Evolutionary conservation across 2,329 filamentous ascomycete species (phyloP).

Genomic region (Exserohilum turcica): DNA sequence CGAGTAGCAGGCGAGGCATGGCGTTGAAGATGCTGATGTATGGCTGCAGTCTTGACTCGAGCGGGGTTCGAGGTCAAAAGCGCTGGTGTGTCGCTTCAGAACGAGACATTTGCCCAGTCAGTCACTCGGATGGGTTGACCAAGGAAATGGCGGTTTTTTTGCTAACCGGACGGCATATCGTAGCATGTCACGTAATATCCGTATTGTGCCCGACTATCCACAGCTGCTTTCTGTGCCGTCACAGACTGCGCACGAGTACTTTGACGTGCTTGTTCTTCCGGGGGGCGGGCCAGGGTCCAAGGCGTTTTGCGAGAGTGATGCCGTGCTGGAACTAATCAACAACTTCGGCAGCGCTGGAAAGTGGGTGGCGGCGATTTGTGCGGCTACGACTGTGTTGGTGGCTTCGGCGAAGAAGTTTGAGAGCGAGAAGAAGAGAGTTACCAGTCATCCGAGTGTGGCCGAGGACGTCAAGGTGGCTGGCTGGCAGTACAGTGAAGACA

Average conservation of each 20-base stretch:
- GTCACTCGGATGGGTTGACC: not conserved
- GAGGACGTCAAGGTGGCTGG: conserved; percentile 35
- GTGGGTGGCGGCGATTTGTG: conserved; percentile 46
- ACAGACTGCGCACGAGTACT: conserved; percentile 21
- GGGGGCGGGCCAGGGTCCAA: conserved; percentile 47
- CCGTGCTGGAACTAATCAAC: conserved; percentile 38
- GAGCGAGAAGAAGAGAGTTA: conserved; percentile 35
- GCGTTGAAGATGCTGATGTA: not conserved
- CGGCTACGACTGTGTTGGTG: conserved; percentile 47
- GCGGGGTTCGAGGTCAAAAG: conserved; percentile 47
- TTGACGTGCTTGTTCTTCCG: conserved; percentile 46
- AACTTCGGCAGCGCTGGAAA: conserved; percentile 39
- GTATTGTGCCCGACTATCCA: conserved; percentile 44
- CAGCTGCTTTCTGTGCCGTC: conserved; percentile 23
- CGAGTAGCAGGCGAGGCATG: not conserved
- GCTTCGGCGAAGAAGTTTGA: conserved; percentile 27
- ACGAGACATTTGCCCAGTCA: conserved; percentile 39
- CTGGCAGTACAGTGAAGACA: conserved; percentile 46
- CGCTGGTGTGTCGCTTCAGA: conserved; percentile 43
- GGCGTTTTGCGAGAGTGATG: conserved; percentile 34
- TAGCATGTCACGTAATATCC: conserved; percentile 47
- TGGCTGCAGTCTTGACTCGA: conserved; percentile 41
- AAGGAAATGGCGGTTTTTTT: not conserved
- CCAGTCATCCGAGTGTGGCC: conserved; percentile 48
- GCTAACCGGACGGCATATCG: not conserved